Evolutionary conservation across 1,284 basidiomycete genomes (phyloP).

Genomic region (Takashimella tepidaria): DNA sequence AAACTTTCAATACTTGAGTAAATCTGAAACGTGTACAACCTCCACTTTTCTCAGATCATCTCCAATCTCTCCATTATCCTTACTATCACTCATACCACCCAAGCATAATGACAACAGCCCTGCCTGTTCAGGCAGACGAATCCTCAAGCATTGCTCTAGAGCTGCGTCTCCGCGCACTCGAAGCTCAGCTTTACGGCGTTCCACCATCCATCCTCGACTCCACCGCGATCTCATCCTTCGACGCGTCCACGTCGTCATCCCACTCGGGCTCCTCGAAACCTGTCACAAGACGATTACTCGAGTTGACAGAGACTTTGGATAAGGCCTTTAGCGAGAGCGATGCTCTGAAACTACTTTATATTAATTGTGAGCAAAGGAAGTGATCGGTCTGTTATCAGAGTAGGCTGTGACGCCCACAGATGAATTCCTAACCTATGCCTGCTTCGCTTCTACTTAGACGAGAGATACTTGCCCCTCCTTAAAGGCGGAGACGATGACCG

Average conservation of each 20-base stretch:
- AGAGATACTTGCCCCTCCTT: conserved; percentile 33
- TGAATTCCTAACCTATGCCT: too few species aligned
- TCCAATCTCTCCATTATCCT: background rate
- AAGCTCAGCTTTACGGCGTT: conserved; percentile 32
- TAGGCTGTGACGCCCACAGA: too few species aligned
- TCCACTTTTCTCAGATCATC: too few species aligned
- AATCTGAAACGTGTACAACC: too few species aligned
- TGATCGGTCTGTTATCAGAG: too few species aligned
- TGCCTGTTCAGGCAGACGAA: background rate
- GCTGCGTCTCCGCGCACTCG: conserved; percentile 35
- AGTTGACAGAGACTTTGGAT: conserved; percentile 23
- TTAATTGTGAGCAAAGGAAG: conserved; percentile 39
- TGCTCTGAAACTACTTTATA: conserved; percentile 30
- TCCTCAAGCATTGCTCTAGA: conserved; percentile 25
- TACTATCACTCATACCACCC: too few species aligned
- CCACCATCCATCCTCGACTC: conserved; percentile 8
- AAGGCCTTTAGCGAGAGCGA: conserved; percentile 21
- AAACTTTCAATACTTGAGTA: too few species aligned
- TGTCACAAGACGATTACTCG: conserved; percentile 17
- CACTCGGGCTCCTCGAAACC: conserved; percentile 1
- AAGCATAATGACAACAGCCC: background rate
- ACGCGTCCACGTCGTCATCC: background rate
- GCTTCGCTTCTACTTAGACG: too few species aligned
- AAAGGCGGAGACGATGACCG: background rate
- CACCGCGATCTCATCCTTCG: background rate